phyloP scores from a whole-genome alignment of 768 basidiomycete species.

The Psilocybe sp. region DNA sequence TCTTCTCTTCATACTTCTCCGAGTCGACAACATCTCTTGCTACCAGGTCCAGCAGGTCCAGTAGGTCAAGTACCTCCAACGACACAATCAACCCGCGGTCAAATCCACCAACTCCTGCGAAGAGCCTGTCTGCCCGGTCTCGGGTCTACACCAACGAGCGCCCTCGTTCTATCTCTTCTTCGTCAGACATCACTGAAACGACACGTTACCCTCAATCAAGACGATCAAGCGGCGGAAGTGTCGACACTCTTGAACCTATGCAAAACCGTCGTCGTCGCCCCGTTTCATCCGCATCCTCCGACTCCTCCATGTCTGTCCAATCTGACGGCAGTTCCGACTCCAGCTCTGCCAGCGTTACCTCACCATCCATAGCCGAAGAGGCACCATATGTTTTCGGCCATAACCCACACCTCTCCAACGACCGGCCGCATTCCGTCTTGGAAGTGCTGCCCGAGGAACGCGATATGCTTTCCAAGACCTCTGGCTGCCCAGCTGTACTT shows the following conservation, averaged over 20 bases:
- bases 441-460: conserved; percentile 52
- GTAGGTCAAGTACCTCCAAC: conserved; percentile 2
- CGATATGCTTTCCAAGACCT: conserved; percentile 32
- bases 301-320: conserved; percentile 35
- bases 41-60: conserved; percentile 9
- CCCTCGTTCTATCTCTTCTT: conserved; percentile 9
- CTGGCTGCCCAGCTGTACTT: conserved; percentile 12
- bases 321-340: conserved; percentile 35
- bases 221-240: conserved; percentile 14
- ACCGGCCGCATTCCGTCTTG: conserved; percentile 32
- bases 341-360: conserved; percentile 21
- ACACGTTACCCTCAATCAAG: conserved; percentile 12
- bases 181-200: conserved; percentile 14
- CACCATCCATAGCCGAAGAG: conserved; percentile 36
- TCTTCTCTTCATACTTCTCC: conserved; percentile 60
- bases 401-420: conserved; percentile 33
- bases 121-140: conserved; percentile 4
- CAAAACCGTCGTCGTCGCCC: conserved; percentile 29
- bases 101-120: conserved; percentile 15
- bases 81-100: conserved; percentile 9
- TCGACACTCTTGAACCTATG: conserved; percentile 8
- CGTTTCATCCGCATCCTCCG: conserved; percentile 39
- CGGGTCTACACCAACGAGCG: conserved; percentile 1
- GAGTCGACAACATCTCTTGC: conserved; percentile 29
- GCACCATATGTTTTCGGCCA: conserved; percentile 39